A percentile compares a stretch with the other conserved stretches of the same genome.
Conservation (phyloP, 2,329 filamentous ascomycete species). For the Orbilia oligospora region DNA sequence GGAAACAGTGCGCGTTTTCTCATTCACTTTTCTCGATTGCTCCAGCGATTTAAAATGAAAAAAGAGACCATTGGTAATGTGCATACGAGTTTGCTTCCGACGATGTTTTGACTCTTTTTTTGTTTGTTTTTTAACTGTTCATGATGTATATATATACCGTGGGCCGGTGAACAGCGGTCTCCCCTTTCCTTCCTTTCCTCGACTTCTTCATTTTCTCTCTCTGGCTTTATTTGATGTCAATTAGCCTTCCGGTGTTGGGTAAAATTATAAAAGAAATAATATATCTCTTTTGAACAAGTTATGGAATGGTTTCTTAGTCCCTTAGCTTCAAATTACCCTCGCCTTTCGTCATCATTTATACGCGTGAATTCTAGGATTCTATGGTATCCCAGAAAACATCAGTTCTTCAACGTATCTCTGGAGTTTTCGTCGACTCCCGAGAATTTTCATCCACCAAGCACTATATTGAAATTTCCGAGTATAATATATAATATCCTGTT, state of each 20-base stretch:
- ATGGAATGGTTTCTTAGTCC: neutral
- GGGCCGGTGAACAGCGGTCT: constrained; percentile 44
- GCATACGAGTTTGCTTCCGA: constrained; percentile 15
- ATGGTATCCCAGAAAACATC: too few relatives aligned
- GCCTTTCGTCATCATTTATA: too few relatives aligned
- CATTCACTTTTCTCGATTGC: constrained; percentile 25
- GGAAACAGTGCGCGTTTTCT: constrained; percentile 14
- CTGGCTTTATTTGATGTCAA: constrained; percentile 19
- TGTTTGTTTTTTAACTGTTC: constrained; percentile 28
- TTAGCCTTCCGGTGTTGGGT: constrained; percentile 38
- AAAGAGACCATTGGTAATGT: neutral
- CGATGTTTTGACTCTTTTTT: neutral
- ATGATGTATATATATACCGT: constrained; percentile 38
- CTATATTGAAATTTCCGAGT: too few relatives aligned
- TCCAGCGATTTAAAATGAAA: neutral
- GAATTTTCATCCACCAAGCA: too few relatives aligned
- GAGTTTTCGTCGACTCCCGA: too few relatives aligned
- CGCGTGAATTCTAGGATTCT: too few relatives aligned
- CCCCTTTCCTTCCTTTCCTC: constrained; percentile 33
- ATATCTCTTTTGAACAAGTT: neutral
- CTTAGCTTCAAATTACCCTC: too few relatives aligned
- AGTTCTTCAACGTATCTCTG: too few relatives aligned
- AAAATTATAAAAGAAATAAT: constrained; percentile 49
- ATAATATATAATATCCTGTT: too few relatives aligned
- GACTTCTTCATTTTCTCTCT: neutral